phyloP scores from a whole-genome alignment of 192 early-diverging fungal genomes.

The Podila clonocystis region DNA sequence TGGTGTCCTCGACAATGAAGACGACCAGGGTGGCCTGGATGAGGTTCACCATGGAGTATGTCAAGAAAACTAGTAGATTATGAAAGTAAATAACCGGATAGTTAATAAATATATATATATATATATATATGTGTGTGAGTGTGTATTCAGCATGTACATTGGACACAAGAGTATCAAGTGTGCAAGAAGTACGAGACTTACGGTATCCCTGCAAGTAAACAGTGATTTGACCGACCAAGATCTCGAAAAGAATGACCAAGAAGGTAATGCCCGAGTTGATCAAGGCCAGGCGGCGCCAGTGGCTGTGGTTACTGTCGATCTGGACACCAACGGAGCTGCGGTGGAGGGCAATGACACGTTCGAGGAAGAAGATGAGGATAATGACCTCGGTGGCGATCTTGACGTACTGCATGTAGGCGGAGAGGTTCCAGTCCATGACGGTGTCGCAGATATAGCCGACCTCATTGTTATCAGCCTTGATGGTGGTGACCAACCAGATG shows the following conservation, averaged over 20 bases:
- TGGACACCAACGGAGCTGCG: conserved; percentile 7
- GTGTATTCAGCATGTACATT: too few species aligned
- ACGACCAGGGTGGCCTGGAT: conserved; percentile 39
- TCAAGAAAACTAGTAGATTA: conserved; percentile 29
- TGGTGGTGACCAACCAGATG: conserved; percentile 41
- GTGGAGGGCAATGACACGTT: conserved; percentile 43
- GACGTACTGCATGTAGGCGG: conserved; percentile 40
- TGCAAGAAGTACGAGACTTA: conserved; percentile 9
- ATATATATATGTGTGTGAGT: too few species aligned
- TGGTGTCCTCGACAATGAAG: conserved; percentile 46
- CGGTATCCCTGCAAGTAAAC: conserved; percentile 32
- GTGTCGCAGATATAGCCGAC: conserved; percentile 23
- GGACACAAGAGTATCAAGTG: too few species aligned
- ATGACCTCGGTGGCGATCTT: conserved; percentile 50
- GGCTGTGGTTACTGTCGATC: conserved; percentile 19
- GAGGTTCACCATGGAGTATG: conserved; percentile 40
- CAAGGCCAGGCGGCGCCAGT: conserved; percentile 43
- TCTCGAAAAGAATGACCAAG: conserved; percentile 46
- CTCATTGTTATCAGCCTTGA: conserved; percentile 15
- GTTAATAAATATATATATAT: too few species aligned
- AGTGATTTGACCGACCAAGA: conserved; percentile 44
- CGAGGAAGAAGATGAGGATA: conserved; percentile 43
- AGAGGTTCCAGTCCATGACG: conserved; percentile 26
- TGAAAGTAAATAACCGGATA: neutral
- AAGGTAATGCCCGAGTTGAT: conserved; percentile 48